Base-by-base conservation (phyloP, 1,139 yeast species). In the Diutina ranongensis region DNA sequence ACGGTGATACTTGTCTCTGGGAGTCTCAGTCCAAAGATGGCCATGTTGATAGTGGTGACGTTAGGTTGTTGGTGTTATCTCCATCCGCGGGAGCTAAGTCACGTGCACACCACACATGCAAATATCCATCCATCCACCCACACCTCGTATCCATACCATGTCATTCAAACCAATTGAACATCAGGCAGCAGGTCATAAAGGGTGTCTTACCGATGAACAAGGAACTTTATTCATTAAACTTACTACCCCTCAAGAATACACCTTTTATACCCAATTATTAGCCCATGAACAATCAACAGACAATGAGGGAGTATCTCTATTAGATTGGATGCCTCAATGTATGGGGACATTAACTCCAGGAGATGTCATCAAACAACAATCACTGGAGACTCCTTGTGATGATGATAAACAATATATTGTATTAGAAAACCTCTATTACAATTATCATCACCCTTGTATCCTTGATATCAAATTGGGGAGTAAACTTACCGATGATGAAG, bases 151-250 rank as follows among this genome's bases (percentile, higher is more conserved):
- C n/a, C n/a, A n/a, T n/a, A n/a, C 27, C 15, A 19, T 19, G 27
- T 20, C 33, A 27, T 27, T 22, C 18, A 40, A 19, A 19, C 44
- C 44, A 13, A 8, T 18, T 4, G 34, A 28, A 25, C 75, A 71
- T 51, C 72, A 68, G 52, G 97, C 94, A 2, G 98, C 97, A 0
- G 98, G 98, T 10, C 98, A 92, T 57, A 83, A 72, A 15, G 97
- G 96, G 0, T 75, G 83, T 12, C 56, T 87, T 51, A 75, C 80
- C 32, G 42, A 38, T 25, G 42, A 25, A 38, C 72, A 72, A 27
- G 94, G 89, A 1, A 63, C 75, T 10, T 62, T 89, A 21, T 83
- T 88, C 55, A 76, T 85, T 48, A 92, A 92, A 60, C 78, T 81
- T 0, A 70, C 92, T 0, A 59, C 63, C 0, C 62, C 61, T 22